Conservation (phyloP, 2,329 filamentous ascomycete genomes). For the Pezizomycotina sp. region DNA sequence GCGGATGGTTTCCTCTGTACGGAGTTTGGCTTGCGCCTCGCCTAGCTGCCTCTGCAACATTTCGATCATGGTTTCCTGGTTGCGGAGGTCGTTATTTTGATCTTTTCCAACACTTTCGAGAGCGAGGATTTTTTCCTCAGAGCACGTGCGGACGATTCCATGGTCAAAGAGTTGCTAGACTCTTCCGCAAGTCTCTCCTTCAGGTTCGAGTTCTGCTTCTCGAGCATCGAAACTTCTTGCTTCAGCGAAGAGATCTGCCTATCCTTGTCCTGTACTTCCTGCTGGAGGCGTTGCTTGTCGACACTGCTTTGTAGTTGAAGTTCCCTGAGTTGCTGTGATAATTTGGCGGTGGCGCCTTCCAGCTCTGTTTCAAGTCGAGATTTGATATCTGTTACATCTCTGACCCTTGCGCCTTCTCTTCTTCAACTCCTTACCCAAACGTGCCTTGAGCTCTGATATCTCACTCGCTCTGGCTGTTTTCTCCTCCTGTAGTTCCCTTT, state of each 20-base stretch:
- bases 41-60: conserved; percentile 56
- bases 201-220: conserved; percentile 41
- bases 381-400: too few species aligned
- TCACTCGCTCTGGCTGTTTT: conserved; percentile 38
- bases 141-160: conserved; percentile 60
- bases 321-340: too few species aligned
- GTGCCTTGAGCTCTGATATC: conserved; percentile 36
- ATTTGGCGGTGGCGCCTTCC: conserved; percentile 16
- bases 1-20: conserved; percentile 77
- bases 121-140: conserved; percentile 73
- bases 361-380: conserved; percentile 12
- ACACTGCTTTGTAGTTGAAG: conserved; percentile 30
- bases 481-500: conserved; percentile 35
- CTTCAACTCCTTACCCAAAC: conserved; percentile 37
- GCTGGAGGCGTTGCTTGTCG: conserved; percentile 31
- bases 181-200: conserved; percentile 44
- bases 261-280: conserved; percentile 38
- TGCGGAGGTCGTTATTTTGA: conserved; percentile 70
- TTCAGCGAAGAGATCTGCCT: conserved; percentile 37
- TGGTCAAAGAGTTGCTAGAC: conserved; percentile 43
- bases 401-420: conserved; percentile 35
- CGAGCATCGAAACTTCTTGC: conserved; percentile 44
- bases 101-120: conserved; percentile 79
- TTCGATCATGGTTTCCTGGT: conserved; percentile 63
- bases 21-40: conserved; percentile 60